Conservation (phyloP, 768 basidiomycete genomes). For the Suillus americanus region DNA sequence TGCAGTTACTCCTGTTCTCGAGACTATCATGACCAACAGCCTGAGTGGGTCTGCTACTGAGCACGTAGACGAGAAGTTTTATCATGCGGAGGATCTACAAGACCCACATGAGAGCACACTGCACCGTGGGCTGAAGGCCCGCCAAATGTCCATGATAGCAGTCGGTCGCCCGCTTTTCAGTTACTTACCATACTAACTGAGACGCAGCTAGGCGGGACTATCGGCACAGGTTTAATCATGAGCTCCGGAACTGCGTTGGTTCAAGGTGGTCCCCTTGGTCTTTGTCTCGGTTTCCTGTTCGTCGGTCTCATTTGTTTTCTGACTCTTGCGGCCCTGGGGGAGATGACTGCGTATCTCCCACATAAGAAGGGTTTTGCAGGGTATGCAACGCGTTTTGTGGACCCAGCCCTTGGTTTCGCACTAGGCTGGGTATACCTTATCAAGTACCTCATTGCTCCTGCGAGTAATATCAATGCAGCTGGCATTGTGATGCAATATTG, state of each 20-base stretch:
- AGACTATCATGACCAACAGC: background rate
- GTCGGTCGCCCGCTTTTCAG: constrained; percentile 23
- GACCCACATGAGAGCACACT: constrained; percentile 42
- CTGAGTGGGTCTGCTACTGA: background rate
- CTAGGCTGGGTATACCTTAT: constrained; percentile 56
- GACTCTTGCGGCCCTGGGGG: constrained; percentile 54
- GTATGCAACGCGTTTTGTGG: constrained; percentile 66
- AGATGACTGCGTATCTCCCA: constrained; percentile 44
- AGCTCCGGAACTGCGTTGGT: constrained; percentile 55
- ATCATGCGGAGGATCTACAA: constrained; percentile 29
- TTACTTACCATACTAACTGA: background rate
- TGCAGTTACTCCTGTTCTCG: background rate
- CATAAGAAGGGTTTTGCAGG: constrained; percentile 62
- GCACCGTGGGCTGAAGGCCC: constrained; percentile 53
- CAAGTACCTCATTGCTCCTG: constrained; percentile 65
- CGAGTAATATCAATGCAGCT: constrained; percentile 66
- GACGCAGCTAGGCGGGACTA: constrained; percentile 46
- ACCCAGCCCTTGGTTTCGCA: constrained; percentile 69
- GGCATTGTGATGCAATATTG: constrained; percentile 56
- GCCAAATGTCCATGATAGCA: constrained; percentile 62
- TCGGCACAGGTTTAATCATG: constrained; percentile 57
- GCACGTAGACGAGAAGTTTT: constrained; percentile 14
- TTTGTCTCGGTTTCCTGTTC: constrained; percentile 41
- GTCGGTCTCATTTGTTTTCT: constrained; percentile 60
- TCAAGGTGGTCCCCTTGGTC: constrained; percentile 56